A percentile compares a stretch with the other conserved stretches of the same genome.
Conservation (phyloP, 2,329 filamentous ascomycete species). For the Apiospora phragmitis region DNA sequence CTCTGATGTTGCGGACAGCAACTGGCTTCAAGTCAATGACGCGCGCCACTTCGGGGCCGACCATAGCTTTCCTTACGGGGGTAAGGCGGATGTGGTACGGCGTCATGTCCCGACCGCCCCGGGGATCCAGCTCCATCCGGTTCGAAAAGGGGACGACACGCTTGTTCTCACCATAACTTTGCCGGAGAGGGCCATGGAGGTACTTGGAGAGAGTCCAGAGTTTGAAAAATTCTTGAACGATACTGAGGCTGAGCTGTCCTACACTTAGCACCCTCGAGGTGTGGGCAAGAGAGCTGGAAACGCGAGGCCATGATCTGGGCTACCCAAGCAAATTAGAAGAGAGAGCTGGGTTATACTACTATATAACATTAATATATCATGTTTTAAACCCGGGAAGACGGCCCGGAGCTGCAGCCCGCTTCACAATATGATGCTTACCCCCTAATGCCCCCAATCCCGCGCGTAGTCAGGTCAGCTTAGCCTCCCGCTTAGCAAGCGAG, state of each 20-base stretch:
- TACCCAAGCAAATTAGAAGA: no score
- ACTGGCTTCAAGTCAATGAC: background rate
- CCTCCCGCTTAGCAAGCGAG: no score
- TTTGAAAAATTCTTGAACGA: background rate
- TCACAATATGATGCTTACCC: no score
- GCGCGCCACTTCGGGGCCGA: background rate
- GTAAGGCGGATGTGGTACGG: background rate
- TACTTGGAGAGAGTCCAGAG: rapidly evolving
- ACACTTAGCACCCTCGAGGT: background rate
- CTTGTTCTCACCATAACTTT: background rate
- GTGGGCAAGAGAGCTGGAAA: no score
- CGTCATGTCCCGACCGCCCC: background rate
- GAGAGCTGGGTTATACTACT: no score
- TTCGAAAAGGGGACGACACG: background rate
- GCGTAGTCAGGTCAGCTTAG: no score
- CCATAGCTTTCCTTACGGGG: background rate
- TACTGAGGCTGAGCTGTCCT: background rate
- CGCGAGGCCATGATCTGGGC: background rate
- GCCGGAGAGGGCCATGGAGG: background rate
- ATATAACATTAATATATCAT: no score
- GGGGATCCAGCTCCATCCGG: background rate
- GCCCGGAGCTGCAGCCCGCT: no score
- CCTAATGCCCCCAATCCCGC: no score
- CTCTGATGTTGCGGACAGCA: background rate
- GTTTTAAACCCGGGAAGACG: no score